Conservation (phyloP, 441 rosid species). For the Brassica balearica region DNA sequence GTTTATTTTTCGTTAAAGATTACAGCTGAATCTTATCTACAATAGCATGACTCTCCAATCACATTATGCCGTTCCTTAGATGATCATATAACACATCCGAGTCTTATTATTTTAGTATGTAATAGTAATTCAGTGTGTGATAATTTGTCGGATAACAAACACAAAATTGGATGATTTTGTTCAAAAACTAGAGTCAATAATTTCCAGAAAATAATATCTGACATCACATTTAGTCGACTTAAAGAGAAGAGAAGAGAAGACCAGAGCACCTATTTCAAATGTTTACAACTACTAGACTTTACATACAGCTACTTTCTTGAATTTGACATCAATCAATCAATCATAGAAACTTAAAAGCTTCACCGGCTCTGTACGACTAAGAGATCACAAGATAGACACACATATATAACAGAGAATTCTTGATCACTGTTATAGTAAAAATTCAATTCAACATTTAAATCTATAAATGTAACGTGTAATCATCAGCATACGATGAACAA, state of each 20-base stretch:
- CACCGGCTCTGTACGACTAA: background rate
- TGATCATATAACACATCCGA: background rate
- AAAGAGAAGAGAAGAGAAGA: background rate
- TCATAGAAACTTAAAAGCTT: background rate
- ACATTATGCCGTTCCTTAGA: background rate
- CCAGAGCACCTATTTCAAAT: background rate
- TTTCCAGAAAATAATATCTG: background rate
- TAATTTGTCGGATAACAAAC: background rate
- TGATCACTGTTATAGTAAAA: background rate
- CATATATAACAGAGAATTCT: background rate
- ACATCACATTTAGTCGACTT: background rate
- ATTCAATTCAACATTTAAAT: background rate
- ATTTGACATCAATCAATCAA: constrained; percentile 2
- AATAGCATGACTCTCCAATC: background rate
- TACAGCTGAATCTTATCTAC: background rate
- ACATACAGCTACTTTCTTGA: background rate
- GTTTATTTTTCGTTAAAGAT: background rate
- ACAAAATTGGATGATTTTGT: background rate
- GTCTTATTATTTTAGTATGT: background rate
- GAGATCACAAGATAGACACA: background rate
- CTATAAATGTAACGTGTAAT: background rate
- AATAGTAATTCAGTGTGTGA: background rate
- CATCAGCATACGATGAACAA: background rate
- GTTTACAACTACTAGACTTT: background rate
- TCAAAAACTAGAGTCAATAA: background rate